A percentile compares a stretch with the other conserved stretches of the same genome.
These are phyloP conservation scores for Coniosporium tulheliwenetii DNA, from an alignment of 2,329 filamentous ascomycete species.

Conservation along the genomic window DNA sequence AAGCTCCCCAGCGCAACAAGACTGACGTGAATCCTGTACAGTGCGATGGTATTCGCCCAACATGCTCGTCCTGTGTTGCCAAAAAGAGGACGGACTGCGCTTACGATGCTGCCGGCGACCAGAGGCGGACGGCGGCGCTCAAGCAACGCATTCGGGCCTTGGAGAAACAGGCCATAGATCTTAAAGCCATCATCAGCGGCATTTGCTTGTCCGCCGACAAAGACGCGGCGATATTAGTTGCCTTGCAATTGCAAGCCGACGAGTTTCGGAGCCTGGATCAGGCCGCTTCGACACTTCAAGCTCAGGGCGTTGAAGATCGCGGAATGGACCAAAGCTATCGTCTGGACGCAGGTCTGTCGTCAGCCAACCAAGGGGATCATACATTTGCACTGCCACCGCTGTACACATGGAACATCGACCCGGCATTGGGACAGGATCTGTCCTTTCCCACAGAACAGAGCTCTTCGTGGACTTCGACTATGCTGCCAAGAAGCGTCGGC, in stretches of 20 bases:
- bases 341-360: too few species aligned
- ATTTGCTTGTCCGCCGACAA: neutral
- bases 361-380: too few species aligned
- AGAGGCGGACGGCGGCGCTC: neutral
- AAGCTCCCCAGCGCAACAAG: neutral
- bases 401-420: too few species aligned
- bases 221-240: neutral
- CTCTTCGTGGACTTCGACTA: too few species aligned
- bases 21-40: neutral
- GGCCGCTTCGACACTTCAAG: too few species aligned
- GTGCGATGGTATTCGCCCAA: neutral
- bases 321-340: too few species aligned
- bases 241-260: neutral
- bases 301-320: too few species aligned
- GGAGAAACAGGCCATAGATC: neutral
- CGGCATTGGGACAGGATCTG: too few species aligned
- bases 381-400: too few species aligned
- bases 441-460: too few species aligned
- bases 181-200: neutral
- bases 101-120: neutral
- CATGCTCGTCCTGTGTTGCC: neutral
- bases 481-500: too few species aligned
- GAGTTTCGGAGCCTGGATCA: neutral
- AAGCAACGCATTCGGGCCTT: neutral
- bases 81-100: neutral